Percentiles rank a stretch among this genome's conserved stretches.
These are phyloP conservation scores for Hirschfeldia incana DNA, from an alignment of 345 rosid species.

Conservation along the genomic window DNA sequence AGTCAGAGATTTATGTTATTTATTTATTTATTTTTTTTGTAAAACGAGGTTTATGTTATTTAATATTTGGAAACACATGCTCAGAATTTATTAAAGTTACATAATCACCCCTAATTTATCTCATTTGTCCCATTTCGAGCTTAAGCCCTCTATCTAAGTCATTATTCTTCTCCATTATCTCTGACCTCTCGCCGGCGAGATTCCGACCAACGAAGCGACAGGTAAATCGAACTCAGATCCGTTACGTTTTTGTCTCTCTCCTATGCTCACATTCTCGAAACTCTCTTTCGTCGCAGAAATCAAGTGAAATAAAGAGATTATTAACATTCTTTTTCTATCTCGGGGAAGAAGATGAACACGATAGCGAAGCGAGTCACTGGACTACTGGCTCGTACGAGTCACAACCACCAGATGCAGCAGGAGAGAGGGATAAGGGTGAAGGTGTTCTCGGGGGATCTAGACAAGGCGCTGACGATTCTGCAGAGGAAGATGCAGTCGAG, in stretches of 20 bases:
- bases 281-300: neutral
- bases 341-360: conserved; percentile 31
- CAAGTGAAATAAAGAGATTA: neutral
- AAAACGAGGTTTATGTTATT: too few relatives aligned
- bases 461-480: conserved; percentile 60
- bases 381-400: conserved; percentile 36
- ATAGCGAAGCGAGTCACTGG: conserved; percentile 40
- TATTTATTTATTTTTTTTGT: too few relatives aligned
- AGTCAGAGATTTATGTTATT: neutral
- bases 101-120: neutral
- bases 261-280: neutral
- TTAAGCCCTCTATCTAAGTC: neutral
- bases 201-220: conserved; percentile 6
- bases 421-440: conserved; percentile 82
- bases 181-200: conserved; percentile 16
- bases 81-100: neutral
- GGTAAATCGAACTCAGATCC: conserved; percentile 11
- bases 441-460: conserved; percentile 66
- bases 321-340: neutral
- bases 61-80: neutral
- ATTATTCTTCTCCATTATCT: neutral
- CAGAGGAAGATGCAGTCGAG: conserved; percentile 85
- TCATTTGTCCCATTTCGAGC: neutral
- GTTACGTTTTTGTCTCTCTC: neutral
- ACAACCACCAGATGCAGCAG: conserved; percentile 47